Conservation (phyloP, 768 basidiomycete genomes). For the Amanita thiersii region DNA sequence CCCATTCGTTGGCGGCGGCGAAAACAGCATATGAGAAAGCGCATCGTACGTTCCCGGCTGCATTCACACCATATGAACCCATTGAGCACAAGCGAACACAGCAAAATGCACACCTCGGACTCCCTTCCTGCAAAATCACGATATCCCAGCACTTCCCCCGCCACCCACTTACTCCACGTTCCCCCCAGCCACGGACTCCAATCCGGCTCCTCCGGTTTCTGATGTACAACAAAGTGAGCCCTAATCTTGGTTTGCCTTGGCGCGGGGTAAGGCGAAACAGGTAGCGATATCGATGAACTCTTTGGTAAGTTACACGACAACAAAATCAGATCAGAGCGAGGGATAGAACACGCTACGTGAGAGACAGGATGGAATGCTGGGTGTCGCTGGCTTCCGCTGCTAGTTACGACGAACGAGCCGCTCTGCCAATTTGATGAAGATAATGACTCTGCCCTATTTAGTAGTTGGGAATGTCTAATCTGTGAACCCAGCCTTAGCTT, state of each 20-base stretch:
- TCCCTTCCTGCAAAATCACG: conserved; percentile 51
- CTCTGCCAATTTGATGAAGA: conserved; percentile 15
- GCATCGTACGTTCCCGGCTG: conserved; percentile 66
- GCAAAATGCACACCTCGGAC: conserved; percentile 31
- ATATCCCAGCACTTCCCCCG: conserved; percentile 47
- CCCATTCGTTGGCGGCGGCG: conserved; percentile 48
- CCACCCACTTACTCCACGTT: conserved; percentile 46
- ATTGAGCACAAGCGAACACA: neutral
- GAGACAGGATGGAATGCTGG: conserved; percentile 29
- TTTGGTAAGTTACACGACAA: conserved; percentile 23
- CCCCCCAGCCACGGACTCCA: conserved; percentile 48
- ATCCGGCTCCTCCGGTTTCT: conserved; percentile 25
- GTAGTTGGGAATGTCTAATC: conserved; percentile 23
- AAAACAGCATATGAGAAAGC: conserved; percentile 48
- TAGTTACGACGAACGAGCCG: conserved; percentile 38
- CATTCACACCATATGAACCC: conserved; percentile 1
- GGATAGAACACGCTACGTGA: conserved; percentile 46
- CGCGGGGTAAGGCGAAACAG: conserved; percentile 57
- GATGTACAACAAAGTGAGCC: conserved; percentile 46
- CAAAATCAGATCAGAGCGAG: conserved; percentile 48
- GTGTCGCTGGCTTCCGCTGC: conserved; percentile 21
- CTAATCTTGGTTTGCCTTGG: conserved; percentile 35
- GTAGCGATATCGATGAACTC: conserved; percentile 32
- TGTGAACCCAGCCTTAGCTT: conserved; percentile 11
- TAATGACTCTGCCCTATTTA: conserved; percentile 16